phyloP scores from a whole-genome alignment of 1,284 basidiomycete species.

The Tremellales sp. region DNA sequence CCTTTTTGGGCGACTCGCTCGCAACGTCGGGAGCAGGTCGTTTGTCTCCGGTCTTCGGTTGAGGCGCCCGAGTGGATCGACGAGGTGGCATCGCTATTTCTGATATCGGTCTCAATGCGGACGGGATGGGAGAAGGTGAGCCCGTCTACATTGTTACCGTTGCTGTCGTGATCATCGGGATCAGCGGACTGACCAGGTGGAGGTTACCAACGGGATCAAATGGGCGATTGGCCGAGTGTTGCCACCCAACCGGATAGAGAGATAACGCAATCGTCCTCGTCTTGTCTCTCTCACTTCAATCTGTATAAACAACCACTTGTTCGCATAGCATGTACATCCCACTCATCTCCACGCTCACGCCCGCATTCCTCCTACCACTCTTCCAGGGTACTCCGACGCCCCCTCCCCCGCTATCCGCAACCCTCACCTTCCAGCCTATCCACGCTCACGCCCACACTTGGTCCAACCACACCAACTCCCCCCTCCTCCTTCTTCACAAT shows the following conservation, averaged over 20 bases:
- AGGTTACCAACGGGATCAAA: too few species aligned
- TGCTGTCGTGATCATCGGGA: too few species aligned
- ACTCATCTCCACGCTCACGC: slow-evolving; percentile 19
- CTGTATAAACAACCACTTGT: not conserved
- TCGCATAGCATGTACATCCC: slow-evolving; percentile 32
- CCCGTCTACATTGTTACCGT: too few species aligned
- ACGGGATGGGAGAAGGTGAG: slow-evolving; percentile 2
- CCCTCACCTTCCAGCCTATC: slow-evolving; percentile 28
- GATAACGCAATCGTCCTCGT: too few species aligned
- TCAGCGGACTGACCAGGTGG: too few species aligned
- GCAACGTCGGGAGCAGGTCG: slow-evolving; percentile 10
- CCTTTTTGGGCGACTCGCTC: slow-evolving; percentile 9
- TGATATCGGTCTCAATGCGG: too few species aligned
- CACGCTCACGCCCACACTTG: slow-evolving; percentile 32
- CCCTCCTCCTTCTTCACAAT: slow-evolving; percentile 25
- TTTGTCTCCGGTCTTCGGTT: slow-evolving; percentile 8
- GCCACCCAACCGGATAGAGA: too few species aligned
- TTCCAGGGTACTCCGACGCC: slow-evolving; percentile 10
- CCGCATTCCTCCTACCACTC: slow-evolving; percentile 22
- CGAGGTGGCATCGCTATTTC: slow-evolving; percentile 3
- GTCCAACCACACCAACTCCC: slow-evolving; percentile 6
- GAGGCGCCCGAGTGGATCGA: slow-evolving; percentile 6
- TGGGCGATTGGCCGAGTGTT: too few species aligned
- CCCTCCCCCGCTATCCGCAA: slow-evolving; percentile 3
- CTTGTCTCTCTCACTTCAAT: not conserved